Evolutionary conservation across 148 eudicot genomes (phyloP), one percentile per base, ranked within the genome.

Genomic region (Selenicereus undatus): DNA sequence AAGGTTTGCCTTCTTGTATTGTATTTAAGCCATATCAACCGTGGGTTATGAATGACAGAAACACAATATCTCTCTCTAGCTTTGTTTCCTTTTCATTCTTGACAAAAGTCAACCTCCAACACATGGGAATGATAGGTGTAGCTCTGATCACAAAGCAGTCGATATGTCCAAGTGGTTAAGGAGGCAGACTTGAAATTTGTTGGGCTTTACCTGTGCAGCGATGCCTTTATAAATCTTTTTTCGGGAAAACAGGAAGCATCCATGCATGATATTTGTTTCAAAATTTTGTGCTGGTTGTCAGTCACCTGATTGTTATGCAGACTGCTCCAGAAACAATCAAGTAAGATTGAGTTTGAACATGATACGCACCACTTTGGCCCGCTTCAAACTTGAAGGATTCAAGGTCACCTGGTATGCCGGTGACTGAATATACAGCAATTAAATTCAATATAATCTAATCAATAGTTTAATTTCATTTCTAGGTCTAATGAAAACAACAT

Each of bases 201-300:
- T 89, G 97, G 98, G 94, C 93, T 91, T 84, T 83, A 97, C 97
- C 91, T 93, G 94, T 89, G 97, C 97, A 93, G 97, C 6, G 66
- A 21, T 8, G 21, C 26, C 26, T 22, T 0, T 21, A 60, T n/a
- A 60, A 60, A 10, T 7, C 26, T 60, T 0, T 20, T 20, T 14
- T 11, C 32, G 2, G 66, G 66, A 14, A 60, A 60, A 6, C 26
- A 60, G 27, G 66, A 3, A 60, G 26, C 21, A 60, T 60, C 26
- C 26, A 5, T 54, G 17, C 60, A 54, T 13, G 60, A 54, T 11
- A 54, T 13, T 54, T 54, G 21, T 45, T 7, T 10, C 9, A 45
- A 45, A 45, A 45, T 45, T 45, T 45, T 45, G 11, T 45, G 50
- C 50, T 10, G 50, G 50, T 45, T 45, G 50, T 45, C 50, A 45